phyloP scores from a whole-genome alignment of 306 rosid species.

The Quercus variabilis region DNA sequence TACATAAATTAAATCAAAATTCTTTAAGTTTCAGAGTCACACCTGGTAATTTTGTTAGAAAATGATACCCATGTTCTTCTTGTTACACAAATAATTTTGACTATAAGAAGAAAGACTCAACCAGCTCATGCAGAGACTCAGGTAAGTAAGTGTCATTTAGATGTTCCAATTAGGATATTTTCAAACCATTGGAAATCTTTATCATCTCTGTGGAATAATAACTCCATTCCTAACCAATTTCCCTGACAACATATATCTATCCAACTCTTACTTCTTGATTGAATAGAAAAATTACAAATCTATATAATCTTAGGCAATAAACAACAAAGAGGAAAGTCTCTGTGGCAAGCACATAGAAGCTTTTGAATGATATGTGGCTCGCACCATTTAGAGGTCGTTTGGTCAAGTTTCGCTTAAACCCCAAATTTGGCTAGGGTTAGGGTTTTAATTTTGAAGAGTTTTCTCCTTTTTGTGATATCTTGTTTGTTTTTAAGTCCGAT shows the following conservation, averaged over 20 bases:
- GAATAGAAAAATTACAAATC: slow-evolving; percentile 2
- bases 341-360: not conserved
- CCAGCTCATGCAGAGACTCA: slow-evolving; percentile 7
- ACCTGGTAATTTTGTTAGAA: not conserved
- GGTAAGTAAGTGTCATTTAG: not conserved
- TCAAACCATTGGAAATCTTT: not conserved
- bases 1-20: not conserved
- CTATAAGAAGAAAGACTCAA: not conserved
- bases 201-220: not conserved
- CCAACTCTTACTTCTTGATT: slow-evolving; percentile 5
- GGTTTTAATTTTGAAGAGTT: too few relatives aligned
- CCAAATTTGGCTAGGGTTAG: too few relatives aligned
- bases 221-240: not conserved
- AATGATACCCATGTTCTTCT: not conserved
- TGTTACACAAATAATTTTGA: not conserved
- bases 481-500: too few relatives aligned
- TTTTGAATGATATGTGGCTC: not conserved
- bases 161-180: not conserved
- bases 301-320: not conserved
- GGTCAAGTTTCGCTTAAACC: too few relatives aligned
- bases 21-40: not conserved
- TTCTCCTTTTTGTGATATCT: too few relatives aligned
- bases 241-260: not conserved
- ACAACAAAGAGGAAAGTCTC: slow-evolving; percentile 6
- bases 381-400: too few relatives aligned